Base-by-base conservation (phyloP, 345 rosid species). In the Pugionium cornutum region DNA sequence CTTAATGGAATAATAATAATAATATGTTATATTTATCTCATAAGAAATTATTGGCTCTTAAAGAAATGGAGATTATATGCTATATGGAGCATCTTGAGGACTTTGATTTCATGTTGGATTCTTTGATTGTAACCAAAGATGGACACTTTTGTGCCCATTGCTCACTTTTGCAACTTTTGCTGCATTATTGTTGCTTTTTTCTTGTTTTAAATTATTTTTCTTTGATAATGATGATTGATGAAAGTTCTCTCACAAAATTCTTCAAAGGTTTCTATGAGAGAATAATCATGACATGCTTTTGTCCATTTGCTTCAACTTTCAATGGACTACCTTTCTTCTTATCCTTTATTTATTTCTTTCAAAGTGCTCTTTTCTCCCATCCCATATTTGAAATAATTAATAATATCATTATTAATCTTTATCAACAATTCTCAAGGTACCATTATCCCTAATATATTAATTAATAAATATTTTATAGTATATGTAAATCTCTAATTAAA, bases 41-140 rank as follows among this genome's bases (percentile, higher is more conserved):
- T 54, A 55, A 61, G 46, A 50, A 48, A 62, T 49, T 74, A 74
- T 74, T 62, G 64, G 64, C 41, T 67, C 64, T 67, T 27, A 53
- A 37, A 4, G 18, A 73, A 74, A 60, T 28, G 66, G 68, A 72
- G 62, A 62, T 44, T 58, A 70, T 69, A 64, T 72, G 69, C 48
- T 62, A 74, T 27, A 74, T 61, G 65, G 49, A 68, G 73, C 64
- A 67, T 67, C 68, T 74, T 54, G 64, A 55, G 65, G 62, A 74
- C 73, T 66, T 67, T 61, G 68, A 67, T 67, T 74, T 74, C 62
- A 31, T 61, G 73, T 74, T 67, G 50, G 73, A 74, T 74, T 61
- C 73, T 67, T 74, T 74, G 77, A 67, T 67, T 74, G 58, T 74
- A 74, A 67, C 73, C 69, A 67, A 67, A 67, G 47, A 67, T 53